A percentile compares a stretch with the other conserved stretches of the same genome.
phyloP scores from a whole-genome alignment of 345 rosid genomes.

The Eucalyptus tenuipes region DNA sequence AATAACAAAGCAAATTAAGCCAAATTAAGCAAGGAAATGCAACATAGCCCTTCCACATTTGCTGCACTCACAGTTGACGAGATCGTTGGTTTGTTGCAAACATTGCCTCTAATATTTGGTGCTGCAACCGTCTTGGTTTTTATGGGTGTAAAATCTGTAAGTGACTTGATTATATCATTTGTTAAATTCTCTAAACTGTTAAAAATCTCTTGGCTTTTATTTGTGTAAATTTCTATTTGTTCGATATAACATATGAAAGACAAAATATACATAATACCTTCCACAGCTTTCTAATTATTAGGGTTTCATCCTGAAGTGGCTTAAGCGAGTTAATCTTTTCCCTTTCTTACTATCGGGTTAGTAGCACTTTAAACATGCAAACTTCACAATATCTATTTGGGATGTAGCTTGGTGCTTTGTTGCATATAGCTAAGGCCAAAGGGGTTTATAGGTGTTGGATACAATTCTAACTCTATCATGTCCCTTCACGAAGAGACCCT shows the following conservation, averaged over 20 bases:
- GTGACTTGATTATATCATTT: neutral
- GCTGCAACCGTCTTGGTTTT: conserved; percentile 40
- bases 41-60: conserved; percentile 57
- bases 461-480: neutral
- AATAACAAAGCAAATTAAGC: neutral
- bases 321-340: neutral
- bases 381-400: too few species aligned
- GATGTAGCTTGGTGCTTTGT: too few species aligned
- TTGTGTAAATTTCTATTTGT: conserved; percentile 13
- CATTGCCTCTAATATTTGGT: conserved; percentile 50
- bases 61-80: conserved; percentile 63
- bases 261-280: neutral
- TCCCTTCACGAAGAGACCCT: neutral
- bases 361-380: too few species aligned
- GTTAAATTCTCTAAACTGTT: neutral
- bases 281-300: neutral
- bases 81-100: conserved; percentile 60
- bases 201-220: conserved; percentile 9
- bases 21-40: conserved; percentile 6
- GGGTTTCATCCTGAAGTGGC: neutral
- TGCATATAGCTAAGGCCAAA: neutral
- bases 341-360: too few species aligned
- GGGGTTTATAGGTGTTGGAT: neutral
- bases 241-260: neutral
- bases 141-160: conserved; percentile 75